Evolutionary conservation across 805 yeast genomes (phyloP), one percentile per base, ranked within the genome.

Genomic region (Candida berthetii): DNA sequence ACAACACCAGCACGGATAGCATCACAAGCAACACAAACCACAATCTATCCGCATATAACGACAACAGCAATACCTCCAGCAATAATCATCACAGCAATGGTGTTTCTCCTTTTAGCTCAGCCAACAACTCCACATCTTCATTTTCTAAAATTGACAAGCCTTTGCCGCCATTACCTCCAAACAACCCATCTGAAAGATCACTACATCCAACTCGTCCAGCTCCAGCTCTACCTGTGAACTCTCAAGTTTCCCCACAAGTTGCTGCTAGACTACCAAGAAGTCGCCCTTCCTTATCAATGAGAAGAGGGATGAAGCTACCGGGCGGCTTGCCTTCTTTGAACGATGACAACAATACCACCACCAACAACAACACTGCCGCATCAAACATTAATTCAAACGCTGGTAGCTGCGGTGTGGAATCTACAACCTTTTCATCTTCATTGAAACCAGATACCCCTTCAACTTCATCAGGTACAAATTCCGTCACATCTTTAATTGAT

Each of bases 261-360:
- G 74, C 95, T 76, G 76, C 85, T 78, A 50, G 61, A 33, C 45
- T 76, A 86, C 85, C 93, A 80, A 82, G 70, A 73, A 72, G 55
- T 77, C 77, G 47, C 80, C 96, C 68, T 78, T 91, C 49, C 81
- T 74, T 55, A 85, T 96, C 62, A 82, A 86, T 53, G 85, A 80
- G 73, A 82, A 75, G 80, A 90, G 95, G 82, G 74, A 85, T 69
- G 79, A 65, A 63, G 76, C 71, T 97, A 77, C 89, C 96, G 88
- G 87, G 66, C 78, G 68, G 78, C 78, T 83, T 46, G 89, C 96
- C 54, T 71, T 58, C 54, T 70, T 17, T 27, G 48, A 34, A 31
- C 45, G 32, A 38, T 44, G 11, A 39, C 17, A 53, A 48, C 32
- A 38, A 39, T 46, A 14, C 48, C 48, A 41, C 45, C 37, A 41